Base-by-base conservation (phyloP, 805 yeast species). In the Naumovozyma castellii region DNA sequence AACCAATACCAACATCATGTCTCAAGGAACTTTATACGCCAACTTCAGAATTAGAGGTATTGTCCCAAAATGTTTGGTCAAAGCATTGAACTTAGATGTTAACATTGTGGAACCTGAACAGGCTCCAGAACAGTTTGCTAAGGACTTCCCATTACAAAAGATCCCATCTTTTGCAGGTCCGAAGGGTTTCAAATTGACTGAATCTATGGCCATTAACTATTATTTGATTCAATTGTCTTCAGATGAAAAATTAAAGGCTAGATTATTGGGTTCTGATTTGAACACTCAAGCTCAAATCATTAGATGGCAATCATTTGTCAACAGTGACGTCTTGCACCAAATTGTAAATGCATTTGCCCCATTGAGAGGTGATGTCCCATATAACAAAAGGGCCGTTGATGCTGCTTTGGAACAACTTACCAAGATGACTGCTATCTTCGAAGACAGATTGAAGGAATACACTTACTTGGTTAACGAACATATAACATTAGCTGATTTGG, bases 251-350 rank as follows among this genome's bases (percentile, higher is more conserved):
- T 38, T 53, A 13, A 53, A 58, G 43, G 55, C 64, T 40, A 66
- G 65, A 49, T 70, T 81, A 48, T 67, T 76, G 49, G 97, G 96
- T 55, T 39, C 42, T 13, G 49, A 50, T 18, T 39, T 51, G 18
- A 45, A 46, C 33, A 64, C 73, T 48, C 49, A 43, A 40, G 49
- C 57, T 22, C 49, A 48, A 35, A 69, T 86, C 54, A 61, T 87
- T 51, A 78, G 70, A 66, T 87, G 94, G 94, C 54, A 79, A 61
- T 84, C 95, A 2, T 67, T 84, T 51, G 70, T 78, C 61, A 84
- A 81, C 71, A 54, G 74, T 51, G 95, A 88, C 53, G 51, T 82
- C 43, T 59, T 80, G 49, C 54, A 67, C 35, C 53, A 64, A 42
- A 51, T 71, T 38, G 72, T 73, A 43, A 53, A 48, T 30, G 74